Base-by-base conservation (phyloP, 2,329 filamentous ascomycete species). In the Clarireedia hainanense region DNA sequence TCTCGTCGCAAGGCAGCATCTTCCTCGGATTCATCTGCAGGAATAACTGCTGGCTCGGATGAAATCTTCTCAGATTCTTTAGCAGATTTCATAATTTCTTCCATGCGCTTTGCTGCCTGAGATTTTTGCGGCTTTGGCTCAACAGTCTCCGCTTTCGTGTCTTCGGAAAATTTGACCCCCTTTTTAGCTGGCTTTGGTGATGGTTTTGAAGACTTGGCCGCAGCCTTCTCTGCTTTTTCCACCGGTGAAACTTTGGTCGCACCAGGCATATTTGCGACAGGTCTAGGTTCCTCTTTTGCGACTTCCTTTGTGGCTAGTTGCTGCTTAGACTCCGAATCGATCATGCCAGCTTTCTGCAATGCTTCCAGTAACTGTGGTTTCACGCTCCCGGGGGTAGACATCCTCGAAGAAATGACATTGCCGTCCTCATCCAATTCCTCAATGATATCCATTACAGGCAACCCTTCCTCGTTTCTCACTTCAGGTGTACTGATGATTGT, bases 361-460 rank as follows among this genome's bases (percentile, higher is more conserved):
- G 84, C 81, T 50, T 92, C 84, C 15, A 88, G 69, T 4, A 96
- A 75, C 61, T 88, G 80, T 7, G 83, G 76, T 17, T 87, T 80
- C 14, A 79, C 75, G 52, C 86, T 81, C 6, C 85, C 86, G 0
- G 90, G 86, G n/a, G 74, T 80, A 39, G 83, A 81, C 30, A 86
- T 73, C 55, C 75, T 80, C 63, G 80, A 83, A 0, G 82, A 88
- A 50, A 96, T 71, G 4, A 97, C 80, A 65, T 95, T 94, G 55
- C 85, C 94, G 10, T 95, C 82, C 7, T 96, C 91, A 67, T 97
- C 94, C 24, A 97, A 76, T 73, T 95, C 84, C 71, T 99, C 94
- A 54, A 90, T 77, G 61, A 99, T 97, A 65, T 97, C 94, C 34
- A 88, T 91, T 57, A 97, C 80, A 0, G 91, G 88, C 51, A 91